Base-by-base conservation (phyloP, 2,329 filamentous ascomycete genomes). In the Westerdykella sp. region DNA sequence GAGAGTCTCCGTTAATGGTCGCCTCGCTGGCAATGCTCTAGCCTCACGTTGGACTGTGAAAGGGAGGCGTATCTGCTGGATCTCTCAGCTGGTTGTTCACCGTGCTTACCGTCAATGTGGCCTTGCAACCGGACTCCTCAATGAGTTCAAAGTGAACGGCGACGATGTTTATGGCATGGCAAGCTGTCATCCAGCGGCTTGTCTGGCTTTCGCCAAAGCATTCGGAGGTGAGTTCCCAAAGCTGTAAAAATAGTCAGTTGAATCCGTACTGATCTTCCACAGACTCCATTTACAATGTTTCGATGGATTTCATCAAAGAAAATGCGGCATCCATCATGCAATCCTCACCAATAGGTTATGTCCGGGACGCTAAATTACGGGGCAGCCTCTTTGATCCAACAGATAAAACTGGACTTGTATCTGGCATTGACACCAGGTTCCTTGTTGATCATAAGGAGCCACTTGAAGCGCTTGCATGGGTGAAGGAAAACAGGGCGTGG, bases 21-120 rank as follows among this genome's bases (percentile, higher is more conserved):
- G 46, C 18, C 58, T 66, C 45, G 58, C 57, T 46, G 65, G 65
- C 18, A 56, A 69, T 46, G 63, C 57, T 32, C 66, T 69, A 39
- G 59, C 60, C 28, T 67, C 63, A 40, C 60, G 63, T 40, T 70
- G 64, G 67, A 46, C 43, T 18, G 50, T 52, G 45, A 42, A 61
- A 39, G 53, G 50, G 36, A 60, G 50, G 44, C 53, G 36, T 40
- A 47, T 71, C 15, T 70, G 65, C 49, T 71, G 67, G 67, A 51
- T 72, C 43, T 70, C 69, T 42, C 67, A 71, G 50, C 54, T 72
- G 35, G 67, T 71, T 14, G 65, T 72, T 13, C 46, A 63, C 43
- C 49, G 36, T 18, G 50, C 61, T 28, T 68, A 63, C 47, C 63
- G 69, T 39, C 57, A 65, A 44, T 64, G 56, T 49, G 57, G 64